Percentiles rank a stretch among this genome's conserved stretches.
Conservation (phyloP, 2,329 filamentous ascomycete species). For the Colletotrichum sp. region DNA sequence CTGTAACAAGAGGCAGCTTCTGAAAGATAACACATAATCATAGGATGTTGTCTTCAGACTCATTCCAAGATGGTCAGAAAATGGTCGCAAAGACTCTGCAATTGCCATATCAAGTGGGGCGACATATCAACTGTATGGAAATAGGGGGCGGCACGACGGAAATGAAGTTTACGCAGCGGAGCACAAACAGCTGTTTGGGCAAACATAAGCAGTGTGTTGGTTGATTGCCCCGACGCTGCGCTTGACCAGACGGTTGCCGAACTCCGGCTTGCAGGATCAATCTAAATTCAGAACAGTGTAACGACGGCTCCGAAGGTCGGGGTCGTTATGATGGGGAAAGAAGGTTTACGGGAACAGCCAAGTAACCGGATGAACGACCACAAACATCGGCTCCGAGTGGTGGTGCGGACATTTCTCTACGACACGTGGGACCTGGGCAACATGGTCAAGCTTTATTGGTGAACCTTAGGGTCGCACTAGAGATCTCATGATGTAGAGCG, state of each 20-base stretch:
- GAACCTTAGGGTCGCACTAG: background rate
- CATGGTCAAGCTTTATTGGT: background rate
- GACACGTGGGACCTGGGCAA: background rate
- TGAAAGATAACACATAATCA: background rate
- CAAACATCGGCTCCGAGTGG: background rate
- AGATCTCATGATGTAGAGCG: background rate
- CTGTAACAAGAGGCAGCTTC: background rate
- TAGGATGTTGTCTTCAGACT: background rate
- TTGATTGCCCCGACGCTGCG: background rate
- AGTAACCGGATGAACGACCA: background rate
- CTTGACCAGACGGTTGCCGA: background rate
- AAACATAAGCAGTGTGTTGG: background rate
- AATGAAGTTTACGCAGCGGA: background rate
- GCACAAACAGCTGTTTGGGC: background rate
- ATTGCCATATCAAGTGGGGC: background rate
- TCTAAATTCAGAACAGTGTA: background rate
- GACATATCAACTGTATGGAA: background rate
- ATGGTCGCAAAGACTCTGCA: background rate
- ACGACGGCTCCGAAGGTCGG: background rate
- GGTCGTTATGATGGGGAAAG: background rate
- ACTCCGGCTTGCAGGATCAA: background rate
- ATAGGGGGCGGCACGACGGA: background rate
- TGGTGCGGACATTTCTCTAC: background rate
- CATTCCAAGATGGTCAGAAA: background rate
- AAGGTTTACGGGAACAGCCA: background rate